Base-by-base conservation (phyloP, 192 early-diverging fungal species). In the Paraglomus occultum region DNA sequence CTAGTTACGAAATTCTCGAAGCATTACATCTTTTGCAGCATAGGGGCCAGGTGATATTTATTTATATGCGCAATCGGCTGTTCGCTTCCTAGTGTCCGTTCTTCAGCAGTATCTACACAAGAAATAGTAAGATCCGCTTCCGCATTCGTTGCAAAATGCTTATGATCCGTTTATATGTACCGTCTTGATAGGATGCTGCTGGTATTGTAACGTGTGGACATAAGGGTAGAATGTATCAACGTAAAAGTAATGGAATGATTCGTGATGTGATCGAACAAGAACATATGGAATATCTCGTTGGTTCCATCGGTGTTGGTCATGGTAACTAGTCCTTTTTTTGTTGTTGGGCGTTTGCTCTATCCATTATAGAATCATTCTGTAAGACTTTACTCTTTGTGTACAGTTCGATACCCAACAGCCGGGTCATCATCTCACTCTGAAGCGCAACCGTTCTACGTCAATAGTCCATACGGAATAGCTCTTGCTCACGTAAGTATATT, bases 221-320 rank as follows among this genome's bases (percentile, higher is more conserved):
- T 68, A 94, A 96, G 76, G 97, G 97, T 43, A 90, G 96, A 52
- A 82, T 99, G 75, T 96, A 92, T 83, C 97, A 99, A 81, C 93
- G 94, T 85, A 99, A 99, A 79, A 95, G 92, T 66, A 99, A 95
- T 79, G 97, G 97, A 58, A 95, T 99, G 96, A 96, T 99, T 43
- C 88, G 94, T 64, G 96, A 99, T 80, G 95, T 99, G 31, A 98
- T 99, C 78, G 83, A 89, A 40, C 85, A 89, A 42, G 71, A 85
- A 65, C 88, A 94, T 71, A 81, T 97, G 64, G 80, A 85, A 66
- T 82, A 82, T 51, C 82, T 99, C 59, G 69, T 87, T 47, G 97
- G 97, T 17, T 85, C 79, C 77, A 89, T 99, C 86, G 97, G 95
- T 62, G 86, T 99, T 71, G 95, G 93, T 8, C 97, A 99, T 79